Base-by-base conservation (phyloP, 1,284 basidiomycete genomes). In the Irpex lacteus region DNA sequence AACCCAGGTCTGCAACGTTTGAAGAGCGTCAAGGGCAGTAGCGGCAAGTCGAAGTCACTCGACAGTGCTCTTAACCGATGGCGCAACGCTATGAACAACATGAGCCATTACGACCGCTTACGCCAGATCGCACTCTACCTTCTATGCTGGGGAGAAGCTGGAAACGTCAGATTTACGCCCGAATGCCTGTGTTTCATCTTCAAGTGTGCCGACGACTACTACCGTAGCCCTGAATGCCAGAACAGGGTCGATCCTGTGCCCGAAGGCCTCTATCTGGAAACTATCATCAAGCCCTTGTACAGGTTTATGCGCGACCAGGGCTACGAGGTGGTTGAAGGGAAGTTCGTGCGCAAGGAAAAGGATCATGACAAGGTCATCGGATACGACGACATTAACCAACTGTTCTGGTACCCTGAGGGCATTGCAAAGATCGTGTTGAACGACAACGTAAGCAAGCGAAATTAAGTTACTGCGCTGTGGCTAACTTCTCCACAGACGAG, bases 331-430 rank as follows among this genome's bases (percentile, higher is more conserved):
- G 84, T 92, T 32, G 97, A 98, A 68, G 96, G 95, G 65, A 97
- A 98, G 76, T 98, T 98, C 76, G 90, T 99, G 47, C 82, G 93
- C 66, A 90, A 92, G 75, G 98, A 99, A 82, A 92, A 85, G 76
- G 98, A 99, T 73, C 98, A 99, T 77, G 89, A 96, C 69, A 82
- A 95, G 71, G 95, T 98, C 75, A 98, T 98, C 72, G 97, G 97
- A 32, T 99, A 99, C 75, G 97, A 99, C 77, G 97, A 99, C 74
- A 95, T 99, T 79, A 99, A 99, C 78, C 98, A 99, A 76, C 82
- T 99, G 21, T 99, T 99, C 81, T 99, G 97, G 97, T 99, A 99
- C 76, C 98, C 98, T 5, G 98, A 99, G 77, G 97, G 97, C 61
- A 86, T 99, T 67, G 92, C 94, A 4, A 90, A 94, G 71, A 98